Percentiles rank a stretch among this genome's conserved stretches.
Evolutionary conservation across 78 protist genomes (phyloP).

Genomic region (Speleostelium caveatum): DNA sequence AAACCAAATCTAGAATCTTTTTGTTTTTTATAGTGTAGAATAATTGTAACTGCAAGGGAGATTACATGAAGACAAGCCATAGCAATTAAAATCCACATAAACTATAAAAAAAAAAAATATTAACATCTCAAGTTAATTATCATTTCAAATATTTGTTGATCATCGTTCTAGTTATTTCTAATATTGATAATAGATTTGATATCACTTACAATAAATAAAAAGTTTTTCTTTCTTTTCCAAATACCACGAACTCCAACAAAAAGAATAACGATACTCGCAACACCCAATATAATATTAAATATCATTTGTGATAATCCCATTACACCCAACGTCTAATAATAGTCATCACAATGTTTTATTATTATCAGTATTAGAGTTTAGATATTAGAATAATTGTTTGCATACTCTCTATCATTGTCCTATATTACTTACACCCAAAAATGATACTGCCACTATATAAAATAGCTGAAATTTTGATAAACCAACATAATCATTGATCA

Average conservation of each 20-base stretch:
- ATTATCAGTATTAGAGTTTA: not conserved
- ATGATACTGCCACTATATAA: constrained; percentile 30
- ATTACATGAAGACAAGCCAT: constrained; percentile 28
- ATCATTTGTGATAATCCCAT: constrained; percentile 57
- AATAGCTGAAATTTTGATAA: constrained; percentile 26
- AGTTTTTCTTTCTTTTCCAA: constrained; percentile 46
- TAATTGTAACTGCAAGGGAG: constrained; percentile 31
- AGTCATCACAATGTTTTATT: not conserved
- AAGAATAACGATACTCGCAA: not conserved
- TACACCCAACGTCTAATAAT: constrained; percentile 76
- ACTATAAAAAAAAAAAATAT: not conserved
- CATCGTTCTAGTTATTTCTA: not conserved
- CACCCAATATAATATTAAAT: constrained; percentile 59
- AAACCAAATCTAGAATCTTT: constrained; percentile 47
- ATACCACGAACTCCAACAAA: constrained; percentile 54
- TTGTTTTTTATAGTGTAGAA: constrained; percentile 15
- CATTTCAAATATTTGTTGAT: not conserved
- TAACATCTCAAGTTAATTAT: too few species aligned
- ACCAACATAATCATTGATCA: constrained; percentile 8
- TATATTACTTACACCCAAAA: constrained; percentile 25
- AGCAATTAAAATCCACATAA: constrained; percentile 52
- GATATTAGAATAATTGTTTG: not conserved
- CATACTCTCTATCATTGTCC: not conserved
- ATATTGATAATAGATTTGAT: not conserved
- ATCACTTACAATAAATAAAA: constrained; percentile 11